Evolutionary conservation across 257 asterid genomes (phyloP), one percentile per base, ranked within the genome.

Genomic region (Haberlea rhodopensis): DNA sequence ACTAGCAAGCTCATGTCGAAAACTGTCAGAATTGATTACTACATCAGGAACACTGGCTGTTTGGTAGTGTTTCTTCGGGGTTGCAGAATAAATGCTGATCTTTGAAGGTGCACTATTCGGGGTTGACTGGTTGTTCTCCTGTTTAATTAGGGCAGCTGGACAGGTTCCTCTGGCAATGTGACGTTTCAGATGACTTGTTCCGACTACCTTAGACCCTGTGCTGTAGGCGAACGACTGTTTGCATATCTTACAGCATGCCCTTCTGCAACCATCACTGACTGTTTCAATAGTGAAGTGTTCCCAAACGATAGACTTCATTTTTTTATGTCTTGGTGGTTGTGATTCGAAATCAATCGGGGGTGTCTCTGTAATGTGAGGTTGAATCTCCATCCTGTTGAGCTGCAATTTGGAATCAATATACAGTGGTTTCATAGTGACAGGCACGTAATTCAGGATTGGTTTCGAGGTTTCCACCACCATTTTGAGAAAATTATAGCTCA

Each of bases 221-320:
- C 96, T 90, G 81, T 94, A 87, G 11, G 99, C 97, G 53, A 90
- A 94, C 0, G 97, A 94, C 77, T 94, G 99, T 75, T 90, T 94
- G 95, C 99, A 94, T 49, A 85, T 91, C 70, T 87, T 94, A 71
- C 99, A 94, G 80, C 79, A 88, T 0, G 97, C 99, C 73, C 95
- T 82, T 71, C 96, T 76, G 56, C 83, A 78, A 27, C 96, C 97
- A 61, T 79, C 72, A 29, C 89, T 82, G 2, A 86, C 80, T 2
- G 82, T 74, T 69, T 94, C 96, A 11, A 94, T 90, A 9, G 97
- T 90, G 82, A 94, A 94, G 73, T 94, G 95, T 71, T 94, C 99
- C 99, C 99, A 94, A 23, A 94, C 99, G 1, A 90, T 67, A 1
- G 99, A 94, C 74, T 90, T 87, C 95, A 87, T 94, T 75, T 90